Evolutionary conservation across 441 rosid species (phyloP).

Genomic region (Aleurites moluccanus): DNA sequence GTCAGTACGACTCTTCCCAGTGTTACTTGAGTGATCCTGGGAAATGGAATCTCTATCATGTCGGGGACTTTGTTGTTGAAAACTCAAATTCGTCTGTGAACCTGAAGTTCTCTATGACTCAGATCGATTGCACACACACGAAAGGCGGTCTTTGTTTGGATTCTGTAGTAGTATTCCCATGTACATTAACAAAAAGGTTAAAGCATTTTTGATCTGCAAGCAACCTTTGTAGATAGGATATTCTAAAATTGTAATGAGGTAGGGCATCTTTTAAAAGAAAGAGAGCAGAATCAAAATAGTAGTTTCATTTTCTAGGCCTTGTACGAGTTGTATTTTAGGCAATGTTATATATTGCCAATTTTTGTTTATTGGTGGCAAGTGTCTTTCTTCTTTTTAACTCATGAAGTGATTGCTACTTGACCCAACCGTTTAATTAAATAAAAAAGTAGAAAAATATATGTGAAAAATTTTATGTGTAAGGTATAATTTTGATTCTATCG

Average conservation of each 20-base stretch:
- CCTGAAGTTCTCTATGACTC: constrained; percentile 76
- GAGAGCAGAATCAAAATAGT: background rate
- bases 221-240: constrained; percentile 21
- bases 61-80: constrained; percentile 62
- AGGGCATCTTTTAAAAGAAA: background rate
- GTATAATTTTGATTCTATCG: too few species aligned
- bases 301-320: background rate
- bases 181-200: constrained; percentile 47
- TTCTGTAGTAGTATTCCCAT: constrained; percentile 61
- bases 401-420: background rate
- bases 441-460: too few species aligned
- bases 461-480: too few species aligned
- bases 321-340: constrained; percentile 3
- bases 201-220: constrained; percentile 42
- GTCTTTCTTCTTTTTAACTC: background rate
- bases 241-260: constrained; percentile 12
- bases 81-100: constrained; percentile 35
- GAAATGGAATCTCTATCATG: constrained; percentile 74
- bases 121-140: constrained; percentile 92
- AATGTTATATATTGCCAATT: constrained; percentile 15
- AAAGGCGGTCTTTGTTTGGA: constrained; percentile 90
- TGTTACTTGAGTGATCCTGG: constrained; percentile 61
- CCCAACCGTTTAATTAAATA: too few species aligned
- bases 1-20: constrained; percentile 70
- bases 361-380: constrained; percentile 13